These are phyloP conservation scores for Beta lomatogona DNA, from an alignment of 179 eudicot genomes.

Conservation along the genomic window DNA sequence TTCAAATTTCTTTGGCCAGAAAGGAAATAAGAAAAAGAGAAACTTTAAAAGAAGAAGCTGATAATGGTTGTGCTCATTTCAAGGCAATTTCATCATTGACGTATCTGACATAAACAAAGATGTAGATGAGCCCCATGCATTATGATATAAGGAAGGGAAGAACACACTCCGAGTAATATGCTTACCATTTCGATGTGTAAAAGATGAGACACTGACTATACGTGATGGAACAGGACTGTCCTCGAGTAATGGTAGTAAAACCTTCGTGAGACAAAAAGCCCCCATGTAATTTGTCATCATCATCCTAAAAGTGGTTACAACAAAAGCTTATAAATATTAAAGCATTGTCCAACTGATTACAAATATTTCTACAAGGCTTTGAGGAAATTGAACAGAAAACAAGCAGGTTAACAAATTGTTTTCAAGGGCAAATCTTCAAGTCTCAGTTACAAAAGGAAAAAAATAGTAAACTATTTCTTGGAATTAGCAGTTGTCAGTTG, in stretches of 20 bases:
- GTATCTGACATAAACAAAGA: neutral
- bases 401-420: neutral
- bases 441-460: neutral
- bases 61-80: neutral
- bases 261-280: conserved; percentile 76
- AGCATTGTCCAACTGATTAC: neutral
- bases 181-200: conserved; percentile 83
- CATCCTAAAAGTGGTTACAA: conserved; percentile 53
- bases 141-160: neutral
- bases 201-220: conserved; percentile 78
- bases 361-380: neutral
- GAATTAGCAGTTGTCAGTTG: too few relatives aligned
- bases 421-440: neutral
- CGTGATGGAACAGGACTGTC: conserved; percentile 81
- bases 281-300: conserved; percentile 87
- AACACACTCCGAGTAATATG: conserved; percentile 9
- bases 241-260: conserved; percentile 69
- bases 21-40: neutral
- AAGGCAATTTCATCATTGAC: neutral
- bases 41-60: neutral
- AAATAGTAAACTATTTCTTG: too few relatives aligned
- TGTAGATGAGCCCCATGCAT: neutral
- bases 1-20: neutral
- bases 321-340: conserved; percentile 17
- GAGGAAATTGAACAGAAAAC: neutral